Evolutionary conservation across 306 rosid species (phyloP), one percentile per base, ranked within the genome.

Genomic region (Purshia tridentata): DNA sequence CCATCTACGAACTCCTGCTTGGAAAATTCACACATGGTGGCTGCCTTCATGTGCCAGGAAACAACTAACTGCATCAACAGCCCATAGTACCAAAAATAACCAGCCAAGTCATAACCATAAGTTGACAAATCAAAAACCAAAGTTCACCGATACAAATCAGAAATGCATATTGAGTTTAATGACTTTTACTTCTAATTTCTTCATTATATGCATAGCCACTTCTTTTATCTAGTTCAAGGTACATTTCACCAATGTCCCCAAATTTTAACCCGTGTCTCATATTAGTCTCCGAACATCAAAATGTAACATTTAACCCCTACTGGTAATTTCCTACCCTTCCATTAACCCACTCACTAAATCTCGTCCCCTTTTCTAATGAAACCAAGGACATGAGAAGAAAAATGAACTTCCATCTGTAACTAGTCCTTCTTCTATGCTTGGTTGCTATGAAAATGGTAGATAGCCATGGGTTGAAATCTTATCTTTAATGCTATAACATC

Each of bases 21-120:
- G 73, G 99, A 86, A 87, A 91, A 94, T 78, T 94, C 99, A 86
- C 99, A 94, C 97, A 94, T 94, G 40, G 99, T 94, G 45, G 92
- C 91, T 50, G 99, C 99, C 91, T 91, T 95, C 99, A 95, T 95
- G 85, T 95, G 99, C 99, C 99, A 95, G 20, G 99, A 95, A 83
- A 95, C 88, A 87, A 95, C 98, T 79, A 91, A 86, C 99, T 95
- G 91, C 87, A 85, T 55, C 48, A 76, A 73, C 71, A 80, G 19
- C 52, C 73, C 72, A 75, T 55, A 35, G 69, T 59, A 65, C 45
- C 18, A 74, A 42, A 80, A 41, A 68, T 53, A 63, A 37, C 50
- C 49, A 69, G 50, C 52, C 40, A 46, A 59, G 9, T 53, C 72
- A 77, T 40, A 74, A 37, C 48, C 76, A 45, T 9, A 39, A 13